phyloP scores from a whole-genome alignment of 768 basidiomycete species.

The Filobasidium wieringae region DNA sequence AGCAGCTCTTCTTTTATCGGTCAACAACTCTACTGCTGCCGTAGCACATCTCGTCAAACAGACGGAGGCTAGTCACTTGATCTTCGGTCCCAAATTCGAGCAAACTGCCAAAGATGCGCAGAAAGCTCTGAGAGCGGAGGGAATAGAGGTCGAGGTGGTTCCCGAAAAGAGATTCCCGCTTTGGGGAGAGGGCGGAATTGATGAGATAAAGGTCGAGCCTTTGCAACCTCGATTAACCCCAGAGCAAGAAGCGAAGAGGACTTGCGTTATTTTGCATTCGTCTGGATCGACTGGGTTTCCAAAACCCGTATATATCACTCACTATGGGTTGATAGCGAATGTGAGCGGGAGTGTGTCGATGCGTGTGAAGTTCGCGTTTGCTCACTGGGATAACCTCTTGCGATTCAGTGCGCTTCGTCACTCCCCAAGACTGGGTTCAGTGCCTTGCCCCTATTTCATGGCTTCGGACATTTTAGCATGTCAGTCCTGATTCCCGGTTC shows the following conservation, averaged over 20 bases:
- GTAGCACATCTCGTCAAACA: constrained; percentile 44
- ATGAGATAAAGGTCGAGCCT: constrained; percentile 22
- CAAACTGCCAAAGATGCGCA: constrained; percentile 38
- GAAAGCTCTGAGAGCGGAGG: constrained; percentile 27
- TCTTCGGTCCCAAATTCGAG: constrained; percentile 41
- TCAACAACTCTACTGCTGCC: constrained; percentile 46
- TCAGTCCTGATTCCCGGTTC: constrained; percentile 10
- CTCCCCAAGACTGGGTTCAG: constrained; percentile 27
- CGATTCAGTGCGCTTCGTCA: constrained; percentile 11
- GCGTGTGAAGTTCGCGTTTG: too few relatives aligned
- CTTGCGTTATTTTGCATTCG: constrained; percentile 31
- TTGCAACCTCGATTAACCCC: constrained; percentile 24
- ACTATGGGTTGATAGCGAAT: constrained; percentile 23
- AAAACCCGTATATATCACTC: constrained; percentile 33
- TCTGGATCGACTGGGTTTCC: constrained; percentile 36
- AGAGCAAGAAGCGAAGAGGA: constrained; percentile 22
- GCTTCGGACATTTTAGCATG: constrained; percentile 35
- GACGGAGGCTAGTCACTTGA: constrained; percentile 41
- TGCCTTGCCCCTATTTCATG: constrained; percentile 33
- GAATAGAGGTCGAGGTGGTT: constrained; percentile 23
- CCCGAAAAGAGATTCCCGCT: constrained; percentile 41
- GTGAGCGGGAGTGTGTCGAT: not conserved
- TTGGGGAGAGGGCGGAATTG: constrained; percentile 41
- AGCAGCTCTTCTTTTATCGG: constrained; percentile 40
- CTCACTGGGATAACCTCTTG: not conserved